Base-by-base conservation (phyloP, 106 monocot species). In the Dactylorhiza incarnata region DNA sequence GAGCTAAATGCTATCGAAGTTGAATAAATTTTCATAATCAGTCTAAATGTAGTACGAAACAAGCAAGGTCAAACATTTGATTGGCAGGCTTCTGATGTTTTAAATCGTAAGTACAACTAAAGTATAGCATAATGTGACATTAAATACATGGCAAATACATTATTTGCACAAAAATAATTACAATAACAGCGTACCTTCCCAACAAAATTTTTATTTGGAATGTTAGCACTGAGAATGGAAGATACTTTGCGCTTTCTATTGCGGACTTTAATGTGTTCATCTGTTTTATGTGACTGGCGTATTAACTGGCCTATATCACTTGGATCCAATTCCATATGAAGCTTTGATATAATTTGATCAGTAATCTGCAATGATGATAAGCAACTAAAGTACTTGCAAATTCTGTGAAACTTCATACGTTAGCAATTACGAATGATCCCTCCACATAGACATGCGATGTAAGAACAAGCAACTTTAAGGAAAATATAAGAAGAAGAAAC, bases 281-380 rank as follows among this genome's bases (percentile, higher is more conserved):
- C 72, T 72, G 49, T 6, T 72, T 49, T 49, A 72, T 48, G 47
- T 49, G 22, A 48, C 7, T 48, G 45, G 19, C 20, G 10, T 72
- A 49, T 10, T 49, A 72, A 48, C 19, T 72, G 14, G 11, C 49
- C 49, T n/a, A 49, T 49, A 46, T 45, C n/a, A 20, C 72, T 49
- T 49, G 5, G 44, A 48, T 72, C 72, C 49, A 49, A 49, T 5
- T 49, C 72, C 37, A 49, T 48, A 20, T 72, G 22, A 72, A 72
- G 49, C 44, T 49, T 49, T 49, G 72, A 10, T 5, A 72, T 48
- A 23, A 72, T 72, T 72, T 72, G 72, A 72, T 72, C 49, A 20
- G 48, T 72, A 49, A 72, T 72, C 72, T 72, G 72, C 72, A 72
- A 22, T 3, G 5, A 49, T 72, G 49, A 48, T 3, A 45, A 69